These are phyloP conservation scores for Fusarium devonianum DNA, from an alignment of 2,329 filamentous ascomycete genomes.

Conservation along the genomic window DNA sequence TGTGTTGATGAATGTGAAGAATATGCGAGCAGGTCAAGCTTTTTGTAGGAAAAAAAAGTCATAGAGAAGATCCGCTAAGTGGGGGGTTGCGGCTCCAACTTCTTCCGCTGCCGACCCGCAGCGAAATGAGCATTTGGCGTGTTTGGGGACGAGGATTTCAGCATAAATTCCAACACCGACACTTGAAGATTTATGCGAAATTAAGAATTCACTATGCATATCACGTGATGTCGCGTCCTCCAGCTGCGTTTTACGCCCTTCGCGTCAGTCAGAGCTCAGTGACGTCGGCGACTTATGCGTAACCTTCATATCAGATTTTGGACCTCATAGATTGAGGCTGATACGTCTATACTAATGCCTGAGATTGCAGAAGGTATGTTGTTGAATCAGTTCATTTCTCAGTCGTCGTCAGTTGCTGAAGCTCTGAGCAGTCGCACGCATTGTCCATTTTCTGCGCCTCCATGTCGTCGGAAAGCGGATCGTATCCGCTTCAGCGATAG, in stretches of 20 bases:
- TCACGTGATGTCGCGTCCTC: conserved; percentile 40
- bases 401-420: conserved; percentile 13
- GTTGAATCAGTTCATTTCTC: conserved; percentile 8
- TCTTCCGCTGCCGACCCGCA: conserved; percentile 24
- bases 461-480: conserved; percentile 87
- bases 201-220: too few relatives aligned
- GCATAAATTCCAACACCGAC: too few relatives aligned
- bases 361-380: conserved; percentile 69
- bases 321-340: background rate
- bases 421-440: conserved; percentile 70
- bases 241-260: conserved; percentile 4
- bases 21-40: conserved; percentile 27
- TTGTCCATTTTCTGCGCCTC: conserved; percentile 84
- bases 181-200: too few relatives aligned
- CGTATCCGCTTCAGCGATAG: conserved; percentile 70
- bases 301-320: background rate
- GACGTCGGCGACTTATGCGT: too few relatives aligned
- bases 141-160: too few relatives aligned
- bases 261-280: conserved; percentile 8
- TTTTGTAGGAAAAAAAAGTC: conserved; percentile 42
- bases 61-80: conserved; percentile 39
- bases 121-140: background rate
- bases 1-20: conserved; percentile 31
- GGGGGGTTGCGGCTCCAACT: conserved; percentile 19
- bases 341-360: conserved; percentile 57